Percentiles rank a stretch among this genome's conserved stretches.
These are phyloP conservation scores for Moricandia moricandioides DNA, from an alignment of 345 rosid genomes.

Conservation along the genomic window DNA sequence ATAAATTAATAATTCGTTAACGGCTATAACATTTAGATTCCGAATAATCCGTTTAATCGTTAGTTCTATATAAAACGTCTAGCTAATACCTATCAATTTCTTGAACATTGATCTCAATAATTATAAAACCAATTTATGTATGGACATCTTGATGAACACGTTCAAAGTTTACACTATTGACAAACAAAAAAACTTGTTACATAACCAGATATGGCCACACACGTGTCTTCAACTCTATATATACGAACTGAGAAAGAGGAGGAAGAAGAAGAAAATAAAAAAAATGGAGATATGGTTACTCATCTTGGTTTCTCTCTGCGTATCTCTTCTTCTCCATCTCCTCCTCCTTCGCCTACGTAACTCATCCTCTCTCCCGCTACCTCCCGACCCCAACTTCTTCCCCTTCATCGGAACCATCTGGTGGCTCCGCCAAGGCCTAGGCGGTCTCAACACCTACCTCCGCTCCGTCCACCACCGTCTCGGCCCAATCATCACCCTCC, in stretches of 20 bases:
- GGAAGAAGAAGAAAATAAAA: background rate
- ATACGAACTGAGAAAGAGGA: background rate
- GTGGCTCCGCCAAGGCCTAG: slow-evolving; percentile 23
- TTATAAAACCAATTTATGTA: too few species aligned
- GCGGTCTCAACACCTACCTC: background rate
- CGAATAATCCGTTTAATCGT: too few species aligned
- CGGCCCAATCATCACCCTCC: slow-evolving; percentile 34
- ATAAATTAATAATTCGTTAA: too few species aligned
- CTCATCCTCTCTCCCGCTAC: slow-evolving; percentile 10
- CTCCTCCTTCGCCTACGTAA: background rate
- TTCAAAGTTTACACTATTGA: background rate
- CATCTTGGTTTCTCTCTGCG: background rate
- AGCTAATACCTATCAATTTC: too few species aligned
- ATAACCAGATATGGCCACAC: background rate
- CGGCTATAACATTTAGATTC: too few species aligned
- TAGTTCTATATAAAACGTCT: too few species aligned
- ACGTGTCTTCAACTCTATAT: background rate
- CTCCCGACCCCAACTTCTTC: slow-evolving; percentile 23
- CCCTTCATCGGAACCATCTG: slow-evolving; percentile 27
- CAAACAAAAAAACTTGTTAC: background rate
- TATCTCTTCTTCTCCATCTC: background rate
- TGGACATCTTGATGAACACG: too few species aligned
- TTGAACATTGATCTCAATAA: too few species aligned
- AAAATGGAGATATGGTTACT: background rate
- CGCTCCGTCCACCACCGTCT: slow-evolving; percentile 14